Percentiles rank a stretch among this genome's conserved stretches.
These are phyloP conservation scores for Blastobotrys ciferrii DNA, from an alignment of 1,139 yeast species.

Conservation along the genomic window DNA sequence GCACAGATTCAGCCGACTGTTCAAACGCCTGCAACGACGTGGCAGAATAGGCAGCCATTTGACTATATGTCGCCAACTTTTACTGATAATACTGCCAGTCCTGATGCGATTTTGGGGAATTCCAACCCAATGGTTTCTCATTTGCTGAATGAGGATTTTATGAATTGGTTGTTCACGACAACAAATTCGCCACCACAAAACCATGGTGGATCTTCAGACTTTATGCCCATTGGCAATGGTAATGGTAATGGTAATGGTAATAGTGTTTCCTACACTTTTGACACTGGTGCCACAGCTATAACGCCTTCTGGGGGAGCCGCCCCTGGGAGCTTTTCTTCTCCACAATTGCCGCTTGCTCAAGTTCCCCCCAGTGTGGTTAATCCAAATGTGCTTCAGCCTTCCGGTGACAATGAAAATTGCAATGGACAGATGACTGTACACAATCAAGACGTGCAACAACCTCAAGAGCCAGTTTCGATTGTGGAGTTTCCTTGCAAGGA, in stretches of 20 bases:
- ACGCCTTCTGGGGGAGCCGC: neutral
- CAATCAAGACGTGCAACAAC: neutral
- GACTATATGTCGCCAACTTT: constrained; percentile 20
- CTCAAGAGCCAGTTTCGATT: neutral
- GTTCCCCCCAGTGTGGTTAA: neutral
- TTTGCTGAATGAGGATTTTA: constrained; percentile 27
- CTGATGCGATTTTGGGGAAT: constrained; percentile 29
- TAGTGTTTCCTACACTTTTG: neutral
- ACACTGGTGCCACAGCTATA: too few species aligned
- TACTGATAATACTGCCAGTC: constrained; percentile 23
- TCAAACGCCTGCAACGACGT: constrained; percentile 6
- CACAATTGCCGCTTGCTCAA: neutral
- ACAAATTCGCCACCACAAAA: neutral
- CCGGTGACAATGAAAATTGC: neutral
- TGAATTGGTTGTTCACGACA: constrained; percentile 27
- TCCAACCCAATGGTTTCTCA: constrained; percentile 28
- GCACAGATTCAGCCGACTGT: constrained; percentile 8
- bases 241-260: neutral
- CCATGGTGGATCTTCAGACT: too few species aligned
- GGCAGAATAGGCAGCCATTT: constrained; percentile 13
- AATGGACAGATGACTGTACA: neutral
- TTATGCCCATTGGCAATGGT: neutral
- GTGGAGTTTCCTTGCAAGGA: constrained; percentile 14
- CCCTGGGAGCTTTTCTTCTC: neutral
- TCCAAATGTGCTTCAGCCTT: neutral